Base-by-base conservation (phyloP, 2,329 filamentous ascomycete genomes). In the Volutella citrinella region DNA sequence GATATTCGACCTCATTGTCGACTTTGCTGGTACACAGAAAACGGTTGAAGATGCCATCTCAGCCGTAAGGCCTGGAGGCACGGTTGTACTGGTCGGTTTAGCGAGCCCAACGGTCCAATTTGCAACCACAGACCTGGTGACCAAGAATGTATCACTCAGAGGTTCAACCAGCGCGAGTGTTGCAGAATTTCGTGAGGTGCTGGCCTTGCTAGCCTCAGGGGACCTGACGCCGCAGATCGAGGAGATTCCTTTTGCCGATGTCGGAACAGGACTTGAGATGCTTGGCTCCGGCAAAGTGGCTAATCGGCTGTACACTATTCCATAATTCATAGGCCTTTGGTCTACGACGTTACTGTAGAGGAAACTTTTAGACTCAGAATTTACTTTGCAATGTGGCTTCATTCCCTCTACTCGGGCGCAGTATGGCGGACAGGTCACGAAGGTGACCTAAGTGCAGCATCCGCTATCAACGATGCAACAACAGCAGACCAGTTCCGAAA, bases 191-290 rank as follows among this genome's bases (percentile, higher is more conserved):
- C 12, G 30, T 19, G 19, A 38, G 17, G 31, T 41, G 19, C 16
- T 41, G 13, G 25, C 22, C 7, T 20, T 41, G 19, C 38, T 41
- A 25, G 30, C 25, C 11, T 25, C 20, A 11, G 20, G 38, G 7
- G 34, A 41, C 10, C 16, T 41, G 10, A 26, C 27, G 9, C 38
- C 34, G 5, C 33, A 34, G 27, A 17, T 34, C 14, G 34, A 30
- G 4, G 34, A 41, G 15, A 38, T 41, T 25, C 27, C 34, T 10
- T 41, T 41, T n/a, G 32, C 29, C 10, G 19, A 32, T 21, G 35
- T 41, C n/a, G n/a, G n/a, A n/a, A n/a, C n/a, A n/a, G n/a, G n/a
- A n/a, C n/a, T n/a, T n/a, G n/a, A n/a, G n/a, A n/a, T n/a, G n/a
- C n/a, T n/a, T n/a, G n/a, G n/a, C n/a, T n/a, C n/a, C n/a, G n/a